phyloP scores from a whole-genome alignment of 2,329 filamentous ascomycete species.

The Dactylonectria estremocensis region DNA sequence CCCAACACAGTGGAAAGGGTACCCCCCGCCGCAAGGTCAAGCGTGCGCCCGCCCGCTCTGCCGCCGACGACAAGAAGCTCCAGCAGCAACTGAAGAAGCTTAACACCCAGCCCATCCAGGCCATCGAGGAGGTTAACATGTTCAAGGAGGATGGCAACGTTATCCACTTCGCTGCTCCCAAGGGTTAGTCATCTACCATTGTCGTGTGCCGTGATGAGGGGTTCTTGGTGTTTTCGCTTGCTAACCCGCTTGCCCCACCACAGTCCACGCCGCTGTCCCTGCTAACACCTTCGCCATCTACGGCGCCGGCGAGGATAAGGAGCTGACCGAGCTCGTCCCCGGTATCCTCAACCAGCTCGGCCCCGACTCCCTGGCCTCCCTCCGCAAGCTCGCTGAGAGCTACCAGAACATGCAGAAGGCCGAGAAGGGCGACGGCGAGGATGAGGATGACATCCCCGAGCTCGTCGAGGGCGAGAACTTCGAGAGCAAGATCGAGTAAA shows the following conservation, averaged over 20 bases:
- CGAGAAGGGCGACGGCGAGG: slow-evolving; percentile 82
- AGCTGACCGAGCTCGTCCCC: slow-evolving; percentile 98
- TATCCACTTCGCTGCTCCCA: slow-evolving; percentile 98
- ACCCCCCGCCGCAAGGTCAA: slow-evolving; percentile 98
- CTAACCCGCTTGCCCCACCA: slow-evolving; percentile 33
- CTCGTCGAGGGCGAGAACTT: slow-evolving; percentile 98
- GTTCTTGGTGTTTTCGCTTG: slow-evolving; percentile 37
- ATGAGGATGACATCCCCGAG: slow-evolving; percentile 97
- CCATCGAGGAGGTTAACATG: slow-evolving; percentile 99
- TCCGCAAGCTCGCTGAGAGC: slow-evolving; percentile 98
- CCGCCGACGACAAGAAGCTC: slow-evolving; percentile 99
- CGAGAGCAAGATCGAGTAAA: slow-evolving; percentile 96
- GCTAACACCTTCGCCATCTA: slow-evolving; percentile 99
- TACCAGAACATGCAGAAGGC: slow-evolving; percentile 99
- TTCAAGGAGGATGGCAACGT: slow-evolving; percentile 99
- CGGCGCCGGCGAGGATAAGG: slow-evolving; percentile 98
- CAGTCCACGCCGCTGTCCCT: slow-evolving; percentile 96
- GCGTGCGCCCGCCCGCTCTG: slow-evolving; percentile 94
- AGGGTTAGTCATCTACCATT: slow-evolving; percentile 76
- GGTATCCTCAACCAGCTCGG: slow-evolving; percentile 99
- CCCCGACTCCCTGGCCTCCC: slow-evolving; percentile 95
- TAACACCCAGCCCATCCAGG: slow-evolving; percentile 99
- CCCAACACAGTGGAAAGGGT: slow-evolving; percentile 84
- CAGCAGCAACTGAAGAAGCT: slow-evolving; percentile 98
- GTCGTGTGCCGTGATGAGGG: slow-evolving; percentile 31